A percentile compares a stretch with the other conserved stretches of the same genome.
Evolutionary conservation across 2,329 filamentous ascomycete genomes (phyloP).

Genomic region (Epichloe bromicola): DNA sequence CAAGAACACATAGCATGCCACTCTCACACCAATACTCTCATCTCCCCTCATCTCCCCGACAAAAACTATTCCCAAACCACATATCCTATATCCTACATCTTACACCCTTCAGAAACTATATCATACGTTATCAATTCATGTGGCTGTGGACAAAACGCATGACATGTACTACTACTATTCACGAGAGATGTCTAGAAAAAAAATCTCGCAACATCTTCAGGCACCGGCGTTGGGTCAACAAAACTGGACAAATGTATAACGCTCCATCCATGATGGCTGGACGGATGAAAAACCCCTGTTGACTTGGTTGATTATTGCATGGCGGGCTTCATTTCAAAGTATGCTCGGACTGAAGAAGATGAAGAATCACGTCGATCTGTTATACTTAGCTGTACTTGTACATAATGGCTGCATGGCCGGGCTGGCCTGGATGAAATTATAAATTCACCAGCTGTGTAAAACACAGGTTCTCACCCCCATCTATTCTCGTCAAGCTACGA

Average conservation of each 20-base stretch:
- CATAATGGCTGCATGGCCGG: slow-evolving; percentile 1
- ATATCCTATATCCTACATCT: neutral
- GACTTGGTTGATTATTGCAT: slow-evolving; percentile 12
- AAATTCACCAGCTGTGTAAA: neutral
- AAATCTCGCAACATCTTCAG: slow-evolving; percentile 10
- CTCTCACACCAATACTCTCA: neutral
- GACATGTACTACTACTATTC: slow-evolving; percentile 10
- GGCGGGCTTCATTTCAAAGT: slow-evolving; percentile 9
- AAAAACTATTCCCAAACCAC: neutral
- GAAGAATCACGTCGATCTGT: neutral
- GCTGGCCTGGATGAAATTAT: neutral
- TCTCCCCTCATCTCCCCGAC: neutral
- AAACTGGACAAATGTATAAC: slow-evolving; percentile 23
- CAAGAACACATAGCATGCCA: slow-evolving; percentile 50
- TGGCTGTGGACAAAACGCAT: slow-evolving; percentile 3
- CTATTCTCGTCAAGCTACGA: too few relatives aligned
- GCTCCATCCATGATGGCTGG: slow-evolving; percentile 31
- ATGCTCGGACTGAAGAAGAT: slow-evolving; percentile 7
- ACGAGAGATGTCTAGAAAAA: neutral
- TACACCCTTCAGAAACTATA: neutral
- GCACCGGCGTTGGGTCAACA: slow-evolving; percentile 22
- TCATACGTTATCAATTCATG: slow-evolving; percentile 1
- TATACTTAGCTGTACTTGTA: neutral
- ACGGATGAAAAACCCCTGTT: neutral
- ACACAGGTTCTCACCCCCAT: neutral